Base-by-base conservation (phyloP, 805 yeast genomes). In the Novakomyces olei region DNA sequence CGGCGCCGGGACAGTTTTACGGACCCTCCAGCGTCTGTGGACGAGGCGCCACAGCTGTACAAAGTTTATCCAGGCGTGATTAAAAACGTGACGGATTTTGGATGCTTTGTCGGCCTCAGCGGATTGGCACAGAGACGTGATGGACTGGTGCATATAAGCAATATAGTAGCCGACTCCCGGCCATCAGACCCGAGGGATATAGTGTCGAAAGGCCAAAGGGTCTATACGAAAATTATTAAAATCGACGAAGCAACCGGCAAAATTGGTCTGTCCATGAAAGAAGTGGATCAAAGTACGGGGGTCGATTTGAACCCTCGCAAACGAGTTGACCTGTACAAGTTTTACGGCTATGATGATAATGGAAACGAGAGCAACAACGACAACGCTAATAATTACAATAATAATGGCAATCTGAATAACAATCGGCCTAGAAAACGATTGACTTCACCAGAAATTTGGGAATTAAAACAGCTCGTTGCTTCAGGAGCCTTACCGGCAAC, bases 391-490 rank as follows among this genome's bases (percentile, higher is more conserved):
- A n/a, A n/a, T n/a, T n/a, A n/a, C n/a, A n/a, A n/a, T n/a, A n/a
- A n/a, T n/a, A n/a, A n/a, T n/a, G n/a, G n/a, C n/a, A n/a, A 31
- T 41, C 27, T 19, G 35, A 26, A 26, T 27, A 25, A 39, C 24
- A 33, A 30, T 19, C 30, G 40, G 12, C 34, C 19, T 5, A 56
- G 51, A 38, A 53, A 60, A 38, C 60, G 77, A 33, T 49, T 73
- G 23, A 73, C 91, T 0, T 75, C 91, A 0, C 91, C 91, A 0
- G 96, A 83, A 50, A 53, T 80, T 35, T 83, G 94, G 92, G 95
- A 85, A 46, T 61, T 78, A 33, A 60, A 76, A 22, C 94, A 83
- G 46, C 54, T 83, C 29, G 76, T 75, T 17, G 72, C 85, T 0
- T 67, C 85, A 4, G 92, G 92, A 2, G 83, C 67, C 0, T 66